phyloP scores from a whole-genome alignment of 2,329 filamentous ascomycete species.

The Fusarium udum region DNA sequence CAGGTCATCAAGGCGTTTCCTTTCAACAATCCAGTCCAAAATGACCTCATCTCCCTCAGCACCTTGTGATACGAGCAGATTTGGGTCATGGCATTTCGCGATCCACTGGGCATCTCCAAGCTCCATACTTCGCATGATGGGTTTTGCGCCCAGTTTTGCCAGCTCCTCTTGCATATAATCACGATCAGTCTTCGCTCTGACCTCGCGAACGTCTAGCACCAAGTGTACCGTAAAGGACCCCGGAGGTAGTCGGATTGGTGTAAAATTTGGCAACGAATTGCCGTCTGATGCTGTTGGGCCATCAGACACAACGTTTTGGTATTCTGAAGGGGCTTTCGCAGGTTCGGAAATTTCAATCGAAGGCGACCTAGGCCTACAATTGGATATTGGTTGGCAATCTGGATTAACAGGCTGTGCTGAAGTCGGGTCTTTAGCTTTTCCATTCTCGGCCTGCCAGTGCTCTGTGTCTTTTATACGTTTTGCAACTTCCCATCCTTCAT shows the following conservation, averaged over 20 bases:
- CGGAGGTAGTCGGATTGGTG: conserved; percentile 69
- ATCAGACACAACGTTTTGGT: conserved; percentile 54
- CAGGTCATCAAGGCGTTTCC: conserved; percentile 82
- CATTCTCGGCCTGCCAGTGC: conserved; percentile 46
- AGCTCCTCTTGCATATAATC: conserved; percentile 82
- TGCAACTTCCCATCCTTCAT: conserved; percentile 81
- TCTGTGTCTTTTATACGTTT: conserved; percentile 67
- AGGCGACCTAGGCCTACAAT: conserved; percentile 18
- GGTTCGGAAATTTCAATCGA: conserved; percentile 30
- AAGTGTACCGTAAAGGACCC: conserved; percentile 77
- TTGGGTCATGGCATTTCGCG: conserved; percentile 72
- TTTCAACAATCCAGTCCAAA: conserved; percentile 82
- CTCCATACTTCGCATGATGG: conserved; percentile 74
- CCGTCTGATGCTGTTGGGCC: conserved; percentile 46
- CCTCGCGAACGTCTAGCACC: conserved; percentile 78
- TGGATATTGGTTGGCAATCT: conserved; percentile 4
- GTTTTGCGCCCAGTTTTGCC: conserved; percentile 69
- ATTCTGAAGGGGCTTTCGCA: conserved; percentile 35
- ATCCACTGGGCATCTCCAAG: conserved; percentile 84
- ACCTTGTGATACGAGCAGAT: conserved; percentile 64
- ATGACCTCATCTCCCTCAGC: conserved; percentile 75
- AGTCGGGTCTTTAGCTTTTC: conserved; percentile 6
- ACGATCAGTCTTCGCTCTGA: conserved; percentile 76
- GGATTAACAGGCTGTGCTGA: conserved; percentile 1
- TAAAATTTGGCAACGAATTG: conserved; percentile 57